Percentiles rank a stretch among this genome's conserved stretches.
phyloP scores from a whole-genome alignment of 73 alveolate genomes.

The Symbiodinium natans region DNA sequence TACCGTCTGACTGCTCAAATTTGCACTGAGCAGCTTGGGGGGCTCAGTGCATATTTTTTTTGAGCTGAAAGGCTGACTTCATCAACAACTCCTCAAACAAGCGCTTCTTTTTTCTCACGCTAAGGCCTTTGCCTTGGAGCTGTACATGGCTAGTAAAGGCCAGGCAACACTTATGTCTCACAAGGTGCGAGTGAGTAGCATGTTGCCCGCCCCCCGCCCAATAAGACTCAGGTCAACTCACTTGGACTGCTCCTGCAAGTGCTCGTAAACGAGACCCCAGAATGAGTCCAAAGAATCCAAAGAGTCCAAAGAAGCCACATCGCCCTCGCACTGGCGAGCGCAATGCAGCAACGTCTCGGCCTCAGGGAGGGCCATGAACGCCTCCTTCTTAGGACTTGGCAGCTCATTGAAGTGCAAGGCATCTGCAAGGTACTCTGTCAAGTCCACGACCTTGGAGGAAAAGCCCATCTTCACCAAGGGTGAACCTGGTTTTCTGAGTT shows the following conservation, averaged over 20 bases:
- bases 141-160: too few species aligned
- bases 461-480: not conserved
- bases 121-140: too few species aligned
- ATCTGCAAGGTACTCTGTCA: not conserved
- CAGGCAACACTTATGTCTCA: too few species aligned
- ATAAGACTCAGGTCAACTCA: too few species aligned
- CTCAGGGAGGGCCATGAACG: not conserved
- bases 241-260: not conserved
- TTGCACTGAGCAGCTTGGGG: too few species aligned
- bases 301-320: not conserved
- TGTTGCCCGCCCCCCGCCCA: too few species aligned
- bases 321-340: not conserved
- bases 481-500: not conserved
- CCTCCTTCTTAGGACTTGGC: not conserved
- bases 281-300: not conserved
- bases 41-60: too few species aligned
- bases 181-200: too few species aligned
- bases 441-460: not conserved
- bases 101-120: too few species aligned
- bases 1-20: too few species aligned
- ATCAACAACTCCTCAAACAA: too few species aligned
- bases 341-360: not conserved
- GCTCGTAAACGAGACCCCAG: not conserved
- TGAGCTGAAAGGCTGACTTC: too few species aligned
- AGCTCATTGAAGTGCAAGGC: not conserved